A percentile compares a stretch with the other conserved stretches of the same genome.
phyloP scores from a whole-genome alignment of 345 rosid species.

The Gossypium raimondii region DNA sequence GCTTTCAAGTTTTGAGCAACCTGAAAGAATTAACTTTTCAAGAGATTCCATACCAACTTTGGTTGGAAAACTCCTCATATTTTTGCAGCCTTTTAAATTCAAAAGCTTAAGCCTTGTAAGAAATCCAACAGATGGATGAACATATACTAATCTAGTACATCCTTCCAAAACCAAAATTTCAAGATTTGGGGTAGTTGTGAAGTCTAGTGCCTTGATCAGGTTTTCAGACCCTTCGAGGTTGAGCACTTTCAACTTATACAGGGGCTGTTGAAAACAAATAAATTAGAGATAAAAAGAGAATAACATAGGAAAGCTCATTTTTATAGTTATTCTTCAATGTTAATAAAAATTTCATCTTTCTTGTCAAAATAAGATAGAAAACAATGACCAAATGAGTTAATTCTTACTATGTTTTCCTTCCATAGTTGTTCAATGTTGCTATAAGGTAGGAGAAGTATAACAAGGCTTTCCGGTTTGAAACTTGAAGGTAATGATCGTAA shows the following conservation, averaged over 20 bases:
- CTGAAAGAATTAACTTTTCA: no score
- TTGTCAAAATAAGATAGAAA: no score
- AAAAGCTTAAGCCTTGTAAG: background rate
- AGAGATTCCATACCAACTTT: no score
- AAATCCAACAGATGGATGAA: conserved; percentile 14
- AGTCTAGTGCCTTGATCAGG: conserved; percentile 22
- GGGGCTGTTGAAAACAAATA: background rate
- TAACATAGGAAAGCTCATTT: background rate
- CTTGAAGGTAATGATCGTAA: conserved; percentile 28
- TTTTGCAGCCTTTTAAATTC: no score
- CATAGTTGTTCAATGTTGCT: conserved; percentile 31
- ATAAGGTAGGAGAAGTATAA: conserved; percentile 23
- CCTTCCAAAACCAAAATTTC: conserved; percentile 19
- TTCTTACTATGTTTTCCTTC: conserved; percentile 23
- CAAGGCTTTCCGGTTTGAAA: conserved; percentile 24
- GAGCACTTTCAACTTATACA: conserved; percentile 7
- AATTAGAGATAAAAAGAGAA: background rate
- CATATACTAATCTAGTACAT: conserved; percentile 21
- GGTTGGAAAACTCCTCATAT: no score
- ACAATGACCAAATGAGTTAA: background rate
- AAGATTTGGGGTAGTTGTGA: conserved; percentile 25
- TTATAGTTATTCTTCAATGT: background rate
- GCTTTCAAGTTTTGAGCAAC: no score
- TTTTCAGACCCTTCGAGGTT: conserved; percentile 23
- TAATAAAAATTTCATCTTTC: background rate